These are phyloP conservation scores for Yamadazyma philogaea DNA, from an alignment of 805 yeast genomes.

Conservation along the genomic window DNA sequence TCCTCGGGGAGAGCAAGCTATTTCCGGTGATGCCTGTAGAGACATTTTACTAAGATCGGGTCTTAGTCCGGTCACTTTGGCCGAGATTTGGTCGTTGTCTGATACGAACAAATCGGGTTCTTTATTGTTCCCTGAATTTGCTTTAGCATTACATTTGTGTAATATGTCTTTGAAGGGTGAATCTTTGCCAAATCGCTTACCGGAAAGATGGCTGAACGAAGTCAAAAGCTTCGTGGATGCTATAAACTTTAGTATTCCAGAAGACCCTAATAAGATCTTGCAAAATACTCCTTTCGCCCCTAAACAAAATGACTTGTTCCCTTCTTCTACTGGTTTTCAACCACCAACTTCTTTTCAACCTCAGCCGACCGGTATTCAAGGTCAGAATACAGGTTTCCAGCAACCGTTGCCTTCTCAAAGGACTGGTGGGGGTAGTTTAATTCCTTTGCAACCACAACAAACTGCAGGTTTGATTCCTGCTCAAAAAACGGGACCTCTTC, in stretches of 20 bases:
- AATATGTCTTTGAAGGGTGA: conserved; percentile 76
- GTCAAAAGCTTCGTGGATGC: conserved; percentile 88
- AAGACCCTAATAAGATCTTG: conserved; percentile 41
- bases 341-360: conserved; percentile 38
- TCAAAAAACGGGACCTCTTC: conserved; percentile 40
- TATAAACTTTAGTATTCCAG: conserved; percentile 75
- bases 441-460: conserved; percentile 59
- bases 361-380: conserved; percentile 34
- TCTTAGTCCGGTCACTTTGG: conserved; percentile 67
- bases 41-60: conserved; percentile 78
- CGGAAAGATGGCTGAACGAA: conserved; percentile 72
- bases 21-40: conserved; percentile 72
- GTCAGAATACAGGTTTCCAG: conserved; percentile 30
- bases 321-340: conserved; percentile 32
- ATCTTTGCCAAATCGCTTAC: conserved; percentile 68
- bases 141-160: conserved; percentile 84
- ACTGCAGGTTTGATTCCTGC: conserved; percentile 64
- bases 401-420: conserved; percentile 16
- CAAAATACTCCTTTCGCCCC: conserved; percentile 45
- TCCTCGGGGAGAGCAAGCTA: conserved; percentile 62
- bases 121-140: conserved; percentile 90
- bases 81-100: conserved; percentile 87
- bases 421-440: conserved; percentile 28
- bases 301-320: conserved; percentile 25
- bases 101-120: conserved; percentile 85